Conservation (phyloP, 305 asterid genomes). For the Caryopteris hybrid region DNA sequence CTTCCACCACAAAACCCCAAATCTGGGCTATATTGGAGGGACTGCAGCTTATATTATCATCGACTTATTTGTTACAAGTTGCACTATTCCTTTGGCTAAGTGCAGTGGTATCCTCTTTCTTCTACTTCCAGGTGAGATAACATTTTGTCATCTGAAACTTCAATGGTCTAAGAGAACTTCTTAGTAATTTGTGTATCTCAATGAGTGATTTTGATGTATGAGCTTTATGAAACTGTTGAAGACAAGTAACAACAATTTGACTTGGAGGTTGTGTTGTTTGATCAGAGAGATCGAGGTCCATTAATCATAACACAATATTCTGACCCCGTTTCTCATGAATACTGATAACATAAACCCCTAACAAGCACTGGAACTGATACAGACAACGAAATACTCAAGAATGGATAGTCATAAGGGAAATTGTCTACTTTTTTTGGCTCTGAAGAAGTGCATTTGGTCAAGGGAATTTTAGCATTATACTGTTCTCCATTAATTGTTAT, state of each 20-base stretch:
- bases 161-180: neutral
- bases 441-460: neutral
- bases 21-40: slow-evolving; percentile 85
- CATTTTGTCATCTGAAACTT: slow-evolving; percentile 5
- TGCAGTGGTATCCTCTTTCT: slow-evolving; percentile 94
- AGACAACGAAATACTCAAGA: neutral
- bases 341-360: neutral
- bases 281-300: neutral
- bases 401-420: neutral
- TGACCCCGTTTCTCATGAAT: neutral
- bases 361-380: neutral
- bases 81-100: slow-evolving; percentile 89
- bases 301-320: neutral
- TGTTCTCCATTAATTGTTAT: neutral
- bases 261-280: neutral
- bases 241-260: neutral
- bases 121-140: slow-evolving; percentile 87
- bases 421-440: neutral
- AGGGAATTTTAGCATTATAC: neutral
- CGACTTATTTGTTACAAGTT: slow-evolving; percentile 75
- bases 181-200: neutral
- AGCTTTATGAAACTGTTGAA: neutral
- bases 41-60: slow-evolving; percentile 72
- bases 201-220: neutral
- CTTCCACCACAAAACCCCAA: slow-evolving; percentile 50